phyloP scores from a whole-genome alignment of 148 eudicot species.

The Diospyros lotus region DNA sequence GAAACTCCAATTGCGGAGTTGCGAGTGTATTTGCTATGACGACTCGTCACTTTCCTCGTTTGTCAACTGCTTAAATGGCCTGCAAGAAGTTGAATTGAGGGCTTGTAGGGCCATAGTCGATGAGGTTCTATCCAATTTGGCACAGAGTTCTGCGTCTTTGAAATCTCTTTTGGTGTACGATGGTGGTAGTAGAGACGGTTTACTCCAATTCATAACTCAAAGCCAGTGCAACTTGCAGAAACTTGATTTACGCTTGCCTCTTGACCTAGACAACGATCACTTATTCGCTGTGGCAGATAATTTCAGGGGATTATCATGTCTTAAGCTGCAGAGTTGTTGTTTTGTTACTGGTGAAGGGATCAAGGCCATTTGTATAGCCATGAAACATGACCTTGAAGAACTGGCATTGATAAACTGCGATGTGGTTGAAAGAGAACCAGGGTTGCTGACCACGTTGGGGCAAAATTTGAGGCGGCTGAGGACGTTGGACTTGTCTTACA shows the following conservation, averaged over 20 bases:
- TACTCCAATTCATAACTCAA: slow-evolving; percentile 44
- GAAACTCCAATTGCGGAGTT: slow-evolving; percentile 39
- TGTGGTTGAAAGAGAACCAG: slow-evolving; percentile 38
- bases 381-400: slow-evolving; percentile 33
- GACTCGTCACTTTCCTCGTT: slow-evolving; percentile 26
- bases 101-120: slow-evolving; percentile 45
- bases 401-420: slow-evolving; percentile 52
- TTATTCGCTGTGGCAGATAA: slow-evolving; percentile 30
- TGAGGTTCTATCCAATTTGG: slow-evolving; percentile 29
- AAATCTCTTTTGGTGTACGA: slow-evolving; percentile 49
- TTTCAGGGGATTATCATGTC: slow-evolving; percentile 29
- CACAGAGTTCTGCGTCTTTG: slow-evolving; percentile 30
- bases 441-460: slow-evolving; percentile 46
- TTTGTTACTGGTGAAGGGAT: slow-evolving; percentile 62
- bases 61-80: slow-evolving; percentile 10
- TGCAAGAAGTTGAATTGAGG: slow-evolving; percentile 50
- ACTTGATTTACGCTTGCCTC: slow-evolving; percentile 57
- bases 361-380: slow-evolving; percentile 22
- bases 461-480: slow-evolving; percentile 37
- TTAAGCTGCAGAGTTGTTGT: slow-evolving; percentile 53
- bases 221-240: slow-evolving; percentile 27
- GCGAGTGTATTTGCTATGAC: slow-evolving; percentile 49
- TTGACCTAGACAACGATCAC: slow-evolving; percentile 52
- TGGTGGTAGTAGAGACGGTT: slow-evolving; percentile 51
- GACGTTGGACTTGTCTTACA: slow-evolving; percentile 48